Base-by-base conservation (phyloP, 2,329 filamentous ascomycete species). In the Nigrospora oryzae region DNA sequence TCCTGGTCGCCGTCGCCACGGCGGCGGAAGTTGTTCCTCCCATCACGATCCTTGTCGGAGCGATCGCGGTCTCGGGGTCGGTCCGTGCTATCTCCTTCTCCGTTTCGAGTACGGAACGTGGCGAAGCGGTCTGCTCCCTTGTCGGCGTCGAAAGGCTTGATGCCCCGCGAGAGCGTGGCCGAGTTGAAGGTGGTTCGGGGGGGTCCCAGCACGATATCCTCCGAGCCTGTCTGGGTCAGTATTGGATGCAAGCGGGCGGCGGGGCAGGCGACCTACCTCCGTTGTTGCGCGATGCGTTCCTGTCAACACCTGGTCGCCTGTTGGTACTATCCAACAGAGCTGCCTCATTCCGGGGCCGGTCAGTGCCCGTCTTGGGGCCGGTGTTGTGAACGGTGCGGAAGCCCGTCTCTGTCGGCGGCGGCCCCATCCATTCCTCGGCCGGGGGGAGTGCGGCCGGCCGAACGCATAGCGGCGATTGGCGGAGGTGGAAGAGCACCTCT, bases 341-440 rank as follows among this genome's bases (percentile, higher is more conserved):
- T 46, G 59, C 66, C 19, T 77, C 65, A 42, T 65, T 63, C 53
- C 70, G 68, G 51, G 62, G 54, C 50, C 71, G 63, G 40, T 76
- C 74, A 40, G 60, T 63, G 45, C 60, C 55, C 28, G 64, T 54
- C 53, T 72, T 75, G 53, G 56, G 11, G 16, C 38, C 42, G 17
- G 44, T 65, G 49, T 47, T 51, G 50, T 58, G 58, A 36, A 68
- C 69, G 35, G 67, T 64, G 48, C 73, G 71, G 46, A 62, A 59
- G 45, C 23, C 23, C 23, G 66, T 64, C 45, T 77, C 72, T 38
- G 23, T 28, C 7, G 66, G 65, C 15, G 68, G 65, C 48, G 66
- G 62, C 47, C 91, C 89, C 89, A 96, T 95, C 90, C 90, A 97
- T 72, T 95, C 88, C 69, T 95, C 89, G 51, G 84, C 78, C 23